Evolutionary conservation across 768 basidiomycete genomes (phyloP), one percentile per base, ranked within the genome.

Genomic region (Nidula microcarpa): DNA sequence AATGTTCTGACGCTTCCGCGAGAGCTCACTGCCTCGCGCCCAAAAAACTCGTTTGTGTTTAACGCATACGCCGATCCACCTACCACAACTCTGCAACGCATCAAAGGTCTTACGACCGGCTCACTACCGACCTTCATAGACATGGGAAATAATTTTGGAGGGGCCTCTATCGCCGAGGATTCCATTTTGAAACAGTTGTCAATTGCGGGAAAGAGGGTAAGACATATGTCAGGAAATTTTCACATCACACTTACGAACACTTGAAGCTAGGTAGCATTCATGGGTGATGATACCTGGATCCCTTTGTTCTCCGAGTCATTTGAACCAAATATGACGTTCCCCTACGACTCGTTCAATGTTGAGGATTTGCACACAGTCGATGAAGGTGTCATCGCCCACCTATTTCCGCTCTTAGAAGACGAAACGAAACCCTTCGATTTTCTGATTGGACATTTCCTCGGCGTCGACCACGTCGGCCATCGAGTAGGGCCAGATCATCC

Each of bases 281-380:
- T 92, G 85, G 96, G 97, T 0, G 96, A 98, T 62, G 94, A 98
- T 66, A 99, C 97, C 0, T 99, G 97, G 97, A 82, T 89, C 68
- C 81, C 86, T 1, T 81, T 95, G 10, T 99, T 94, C 63, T 92
- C 95, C 0, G 72, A 80, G 50, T 72, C 82, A 4, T 94, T 98
- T 59, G 74, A 79, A 32, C 67, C 74, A 11, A 85, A 90, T 61
- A 84, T 89, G 76, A 77, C 87, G 1, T 88, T 84, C 63, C 87
- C 95, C 0, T 98, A 85, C 65, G 95, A 97, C 68, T 97, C 94
- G 0, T 98, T 99, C 78, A 94, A 98, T 67, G 97, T 99, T 54
- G 97, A 98, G 67, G 97, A 98, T 65, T 77, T 99, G 3, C 94
- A 99, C 62, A 88, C 92, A 0, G 97, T 98, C 46, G 97, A 99